Evolutionary conservation across 139 green algal genomes (phyloP).

Genomic region (Chlamydomonas schloesseri): DNA sequence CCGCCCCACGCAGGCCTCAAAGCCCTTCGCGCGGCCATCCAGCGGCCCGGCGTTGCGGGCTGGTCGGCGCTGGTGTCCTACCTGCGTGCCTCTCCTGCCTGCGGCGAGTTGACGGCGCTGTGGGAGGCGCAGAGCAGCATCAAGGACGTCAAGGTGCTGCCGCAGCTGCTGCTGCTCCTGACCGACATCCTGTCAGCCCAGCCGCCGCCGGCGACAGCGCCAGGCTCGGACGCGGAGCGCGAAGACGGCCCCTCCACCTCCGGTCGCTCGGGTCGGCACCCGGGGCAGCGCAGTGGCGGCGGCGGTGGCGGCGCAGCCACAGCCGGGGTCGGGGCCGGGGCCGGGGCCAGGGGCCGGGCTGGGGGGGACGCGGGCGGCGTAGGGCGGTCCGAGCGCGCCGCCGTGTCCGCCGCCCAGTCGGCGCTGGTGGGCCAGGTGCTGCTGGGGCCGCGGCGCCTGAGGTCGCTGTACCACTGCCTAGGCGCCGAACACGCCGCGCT

Average conservation of each 20-base stretch:
- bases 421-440: neutral
- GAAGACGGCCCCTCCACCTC: too few relatives aligned
- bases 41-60: neutral
- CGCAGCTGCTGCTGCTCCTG: slow-evolving; percentile 42
- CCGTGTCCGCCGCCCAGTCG: neutral
- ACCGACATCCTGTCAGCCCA: slow-evolving; percentile 27
- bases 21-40: neutral
- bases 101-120: slow-evolving; percentile 28
- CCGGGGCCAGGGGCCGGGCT: too few relatives aligned
- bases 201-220: neutral
- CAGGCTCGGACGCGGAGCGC: neutral
- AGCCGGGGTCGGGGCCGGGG: too few relatives aligned
- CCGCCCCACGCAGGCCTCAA: slow-evolving; percentile 20
- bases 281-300: neutral
- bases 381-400: neutral
- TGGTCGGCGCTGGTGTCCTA: slow-evolving; percentile 19
- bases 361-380: too few relatives aligned
- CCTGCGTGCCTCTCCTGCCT: slow-evolving; percentile 21
- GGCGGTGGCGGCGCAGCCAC: neutral
- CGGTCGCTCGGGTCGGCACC: neutral
- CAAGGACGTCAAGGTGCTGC: slow-evolving; percentile 30
- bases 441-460: slow-evolving; percentile 55
- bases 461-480: slow-evolving; percentile 61
- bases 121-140: slow-evolving; percentile 51
- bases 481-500: slow-evolving; percentile 5